Percentiles rank a stretch among this genome's conserved stretches.
Conservation (phyloP, 371 early-diverging fungal species). For the Mucor velutinosus region DNA sequence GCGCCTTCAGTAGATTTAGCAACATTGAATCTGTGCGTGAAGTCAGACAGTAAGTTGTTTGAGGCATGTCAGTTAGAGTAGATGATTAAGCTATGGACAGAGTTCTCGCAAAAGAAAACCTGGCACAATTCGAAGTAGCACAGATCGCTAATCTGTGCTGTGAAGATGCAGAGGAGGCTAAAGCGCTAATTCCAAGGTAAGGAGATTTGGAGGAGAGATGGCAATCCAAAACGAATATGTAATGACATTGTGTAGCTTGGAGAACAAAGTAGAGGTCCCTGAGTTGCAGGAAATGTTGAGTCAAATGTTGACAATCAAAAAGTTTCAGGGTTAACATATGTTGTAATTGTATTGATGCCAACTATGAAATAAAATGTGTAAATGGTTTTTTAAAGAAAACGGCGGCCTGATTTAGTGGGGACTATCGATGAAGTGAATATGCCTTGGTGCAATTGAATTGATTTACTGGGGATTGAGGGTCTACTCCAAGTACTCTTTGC, state of each 20-base stretch:
- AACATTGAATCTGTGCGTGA: conserved; percentile 86
- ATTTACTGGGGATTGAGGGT: too few species aligned
- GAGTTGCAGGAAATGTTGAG: conserved; percentile 70
- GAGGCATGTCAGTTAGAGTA: neutral
- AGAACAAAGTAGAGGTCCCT: conserved; percentile 21
- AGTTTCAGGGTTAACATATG: conserved; percentile 63
- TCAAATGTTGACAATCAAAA: conserved; percentile 76
- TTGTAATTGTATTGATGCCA: neutral
- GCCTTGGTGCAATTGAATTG: neutral
- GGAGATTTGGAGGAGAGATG: neutral
- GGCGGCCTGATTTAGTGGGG: neutral
- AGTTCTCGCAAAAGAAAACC: conserved; percentile 56
- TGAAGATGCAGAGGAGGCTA: conserved; percentile 88
- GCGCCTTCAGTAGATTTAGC: conserved; percentile 78
- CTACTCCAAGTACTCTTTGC: too few species aligned
- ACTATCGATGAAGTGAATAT: too few species aligned
- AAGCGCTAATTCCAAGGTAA: conserved; percentile 82
- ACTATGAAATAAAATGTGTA: conserved; percentile 1
- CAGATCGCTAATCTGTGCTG: conserved; percentile 90
- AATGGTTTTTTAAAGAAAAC: neutral
- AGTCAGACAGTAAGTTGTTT: conserved; percentile 70
- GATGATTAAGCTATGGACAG: conserved; percentile 21
- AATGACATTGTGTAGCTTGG: conserved; percentile 12
- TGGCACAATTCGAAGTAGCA: conserved; percentile 84
- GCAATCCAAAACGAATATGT: neutral